These are phyloP conservation scores for Cicer cuneatum DNA, from an alignment of 306 rosid species.

Conservation along the genomic window DNA sequence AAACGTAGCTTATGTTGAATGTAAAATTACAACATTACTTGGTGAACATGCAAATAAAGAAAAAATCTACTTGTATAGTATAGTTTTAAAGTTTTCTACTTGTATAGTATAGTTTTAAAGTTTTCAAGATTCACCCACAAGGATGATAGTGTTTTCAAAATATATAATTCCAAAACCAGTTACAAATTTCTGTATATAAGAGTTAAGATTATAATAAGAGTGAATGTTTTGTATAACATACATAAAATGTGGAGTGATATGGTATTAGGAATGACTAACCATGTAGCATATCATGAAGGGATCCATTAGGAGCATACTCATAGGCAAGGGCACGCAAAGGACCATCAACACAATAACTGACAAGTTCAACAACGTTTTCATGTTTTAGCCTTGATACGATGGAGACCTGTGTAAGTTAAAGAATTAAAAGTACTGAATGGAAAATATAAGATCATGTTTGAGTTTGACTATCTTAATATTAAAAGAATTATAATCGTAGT, in stretches of 20 bases:
- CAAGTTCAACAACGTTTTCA: conserved; percentile 71
- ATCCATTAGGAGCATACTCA: conserved; percentile 79
- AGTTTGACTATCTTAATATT: neutral
- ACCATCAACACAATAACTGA: conserved; percentile 74
- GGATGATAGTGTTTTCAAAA: conserved; percentile 18
- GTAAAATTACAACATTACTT: too few relatives aligned
- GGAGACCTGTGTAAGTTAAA: conserved; percentile 57
- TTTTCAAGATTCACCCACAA: neutral
- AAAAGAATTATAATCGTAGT: neutral
- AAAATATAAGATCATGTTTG: neutral
- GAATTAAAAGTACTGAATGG: conserved; percentile 15
- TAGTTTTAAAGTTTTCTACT: neutral
- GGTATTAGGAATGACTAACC: conserved; percentile 51
- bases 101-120: neutral
- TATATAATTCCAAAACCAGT: conserved; percentile 15
- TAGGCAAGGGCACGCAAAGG: conserved; percentile 74
- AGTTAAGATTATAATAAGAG: neutral
- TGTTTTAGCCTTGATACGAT: conserved; percentile 80
- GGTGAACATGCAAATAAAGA: neutral
- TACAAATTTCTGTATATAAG: too few relatives aligned
- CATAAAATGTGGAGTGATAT: conserved; percentile 14
- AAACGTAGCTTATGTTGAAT: too few relatives aligned
- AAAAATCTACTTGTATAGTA: neutral
- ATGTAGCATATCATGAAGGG: conserved; percentile 81
- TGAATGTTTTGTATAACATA: conserved; percentile 12